Evolutionary conservation across 148 eudicot species (phyloP).

Genomic region (Amaranthus cruentus): DNA sequence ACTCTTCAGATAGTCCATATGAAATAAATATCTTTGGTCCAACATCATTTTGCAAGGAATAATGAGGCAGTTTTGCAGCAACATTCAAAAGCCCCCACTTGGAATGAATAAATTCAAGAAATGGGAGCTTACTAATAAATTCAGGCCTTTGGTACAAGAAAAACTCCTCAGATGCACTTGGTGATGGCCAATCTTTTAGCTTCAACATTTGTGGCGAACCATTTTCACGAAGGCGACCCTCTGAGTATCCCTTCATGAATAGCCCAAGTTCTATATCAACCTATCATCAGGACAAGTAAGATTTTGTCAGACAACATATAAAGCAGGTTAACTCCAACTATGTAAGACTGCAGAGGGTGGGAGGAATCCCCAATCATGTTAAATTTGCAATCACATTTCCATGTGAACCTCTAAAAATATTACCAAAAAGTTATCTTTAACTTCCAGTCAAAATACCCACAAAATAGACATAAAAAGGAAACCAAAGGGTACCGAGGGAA

Average conservation of each 20-base stretch:
- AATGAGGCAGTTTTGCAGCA: constrained; percentile 95
- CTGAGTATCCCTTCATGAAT: constrained; percentile 82
- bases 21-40: constrained; percentile 85
- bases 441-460: no score
- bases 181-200: constrained; percentile 98
- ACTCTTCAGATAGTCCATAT: constrained; percentile 70
- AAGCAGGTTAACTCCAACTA: no score
- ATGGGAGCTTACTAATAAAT: constrained; percentile 75
- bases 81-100: constrained; percentile 95
- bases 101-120: constrained; percentile 90
- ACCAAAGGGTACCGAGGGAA: no score
- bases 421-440: no score
- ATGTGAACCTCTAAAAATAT: no score
- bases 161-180: constrained; percentile 93
- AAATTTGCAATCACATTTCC: no score
- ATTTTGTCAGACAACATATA: not conserved
- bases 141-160: constrained; percentile 91
- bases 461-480: no score
- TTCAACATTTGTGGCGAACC: constrained; percentile 69
- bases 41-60: constrained; percentile 88
- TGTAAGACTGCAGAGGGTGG: no score
- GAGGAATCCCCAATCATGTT: no score
- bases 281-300: constrained; percentile 34
- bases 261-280: constrained; percentile 72
- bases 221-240: constrained; percentile 65